Base-by-base conservation (phyloP, 306 rosid genomes). In the Luffa aegyptiaca region DNA sequence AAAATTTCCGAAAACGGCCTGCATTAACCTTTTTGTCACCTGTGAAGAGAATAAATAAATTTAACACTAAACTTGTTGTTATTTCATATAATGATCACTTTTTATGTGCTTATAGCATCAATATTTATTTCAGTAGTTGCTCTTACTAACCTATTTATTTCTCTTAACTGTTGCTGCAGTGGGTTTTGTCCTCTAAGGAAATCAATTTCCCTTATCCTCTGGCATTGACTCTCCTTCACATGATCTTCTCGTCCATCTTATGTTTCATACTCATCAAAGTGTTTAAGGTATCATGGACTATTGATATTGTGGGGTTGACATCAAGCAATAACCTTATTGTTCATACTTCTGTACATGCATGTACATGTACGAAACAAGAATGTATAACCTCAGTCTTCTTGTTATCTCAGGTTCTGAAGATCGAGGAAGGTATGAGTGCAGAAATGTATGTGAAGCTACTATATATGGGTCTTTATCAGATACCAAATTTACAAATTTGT, bases 151-250 rank as follows among this genome's bases (percentile, higher is more conserved):
- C 75, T 20, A 6, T 53, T 71, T 61, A 70, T 71, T 53, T 75
- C 70, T 65, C 59, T 48, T 79, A 78, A 58, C 84, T 82, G 81
- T 72, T 51, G 62, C 45, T 90, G 89, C 96, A 95, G 99, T 95
- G 97, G 97, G 94, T 95, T 80, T 87, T 95, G 90, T 95, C 99
- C 2, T 95, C 99, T 11, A 95, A 95, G 88, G 97, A 93, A 84
- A 91, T 95, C 81, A 93, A 95, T 88, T 95, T 95, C 65, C 99
- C 99, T 21, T 95, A 93, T 86, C 99, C 99, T 82, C 90, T 95
- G 75, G 99, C 93, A 10, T 85, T 95, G 91, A 95, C 99, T 78
- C 93, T 95, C 51, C 96, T 95, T 82, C 99, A 95, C 88, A 95
- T 95, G 99, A 80, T 93, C 88, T 95, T 95, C 88, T 95, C 99